phyloP scores from a whole-genome alignment of 106 monocot species.

The Acorus calamus region DNA sequence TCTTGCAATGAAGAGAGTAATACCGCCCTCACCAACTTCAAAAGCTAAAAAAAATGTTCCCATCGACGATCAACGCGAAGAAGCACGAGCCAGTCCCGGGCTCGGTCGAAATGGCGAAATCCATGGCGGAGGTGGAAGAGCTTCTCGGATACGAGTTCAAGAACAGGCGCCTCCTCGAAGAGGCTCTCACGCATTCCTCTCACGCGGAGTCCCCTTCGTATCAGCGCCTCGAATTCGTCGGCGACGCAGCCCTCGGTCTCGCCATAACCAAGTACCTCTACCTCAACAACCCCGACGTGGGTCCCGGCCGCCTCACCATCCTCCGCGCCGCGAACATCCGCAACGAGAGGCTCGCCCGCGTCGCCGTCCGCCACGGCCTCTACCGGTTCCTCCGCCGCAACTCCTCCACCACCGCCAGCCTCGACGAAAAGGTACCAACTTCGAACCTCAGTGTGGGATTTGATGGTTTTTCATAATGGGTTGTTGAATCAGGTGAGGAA shows the following conservation, averaged over 20 bases:
- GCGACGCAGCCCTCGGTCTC: constrained; percentile 28
- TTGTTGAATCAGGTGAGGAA: constrained; percentile 7
- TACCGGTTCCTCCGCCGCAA: constrained; percentile 25
- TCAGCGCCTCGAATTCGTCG: constrained; percentile 43
- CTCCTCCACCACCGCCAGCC: not conserved
- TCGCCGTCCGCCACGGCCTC: constrained; percentile 23
- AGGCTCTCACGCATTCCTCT: constrained; percentile 44
- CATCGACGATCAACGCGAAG: too few species aligned
- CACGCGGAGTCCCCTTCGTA: constrained; percentile 9
- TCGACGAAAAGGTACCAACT: constrained; percentile 10
- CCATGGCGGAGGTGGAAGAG: constrained; percentile 7
- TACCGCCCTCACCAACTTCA: too few species aligned
- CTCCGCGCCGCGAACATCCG: constrained; percentile 33
- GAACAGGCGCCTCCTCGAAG: constrained; percentile 14
- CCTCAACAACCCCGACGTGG: constrained; percentile 13
- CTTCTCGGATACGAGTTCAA: constrained; percentile 29
- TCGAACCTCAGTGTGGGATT: not conserved
- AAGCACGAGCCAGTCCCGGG: too few species aligned
- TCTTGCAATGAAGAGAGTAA: too few species aligned
- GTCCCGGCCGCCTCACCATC: constrained; percentile 16
- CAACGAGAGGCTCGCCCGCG: constrained; percentile 39
- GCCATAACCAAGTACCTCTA: constrained; percentile 27
- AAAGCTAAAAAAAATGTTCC: too few species aligned
- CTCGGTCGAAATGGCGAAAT: too few species aligned
- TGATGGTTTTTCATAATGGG: constrained; percentile 11